Evolutionary conservation across 1,284 basidiomycete genomes (phyloP), one percentile per base, ranked within the genome.

Genomic region (Pisolithus thermaeus): DNA sequence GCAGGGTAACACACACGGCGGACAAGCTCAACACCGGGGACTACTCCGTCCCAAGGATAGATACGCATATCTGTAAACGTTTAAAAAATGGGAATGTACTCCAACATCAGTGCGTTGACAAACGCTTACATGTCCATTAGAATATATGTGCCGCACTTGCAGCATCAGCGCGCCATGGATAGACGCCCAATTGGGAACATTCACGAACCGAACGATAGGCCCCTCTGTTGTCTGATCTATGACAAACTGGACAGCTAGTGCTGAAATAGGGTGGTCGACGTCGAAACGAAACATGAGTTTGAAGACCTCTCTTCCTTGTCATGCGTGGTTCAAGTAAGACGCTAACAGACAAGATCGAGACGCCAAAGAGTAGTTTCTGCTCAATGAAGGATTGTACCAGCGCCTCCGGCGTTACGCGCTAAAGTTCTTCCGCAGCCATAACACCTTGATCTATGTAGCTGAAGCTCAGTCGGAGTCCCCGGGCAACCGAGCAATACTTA

Each of bases 41-140:
- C 90, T 90, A 92, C 59, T 91, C 88, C 58, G 80, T 87, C 16
- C 88, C 89, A 5, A 92, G 78, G 56, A 92, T 91, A 23, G 88
- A 90, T 20, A 88, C 89, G 60, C 89, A 91, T 59, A 90, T 90
- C 85, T 90, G 45, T 7, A 32, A 22, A 25, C 12, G 47, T 43
- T 60, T 49, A 58, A 42, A 59, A 39, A 49, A 50, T 59, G 50
- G 58, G 42, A 59, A 38, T 47, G 49, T 27, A n/a, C 27, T 14
- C 16, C 25, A n/a, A 27, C 12, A 4, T 22, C 25, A 5, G 27
- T 42, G 23, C 6, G 6, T 3, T 18, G 42, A 43, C 7, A 43
- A 36, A 51, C 48, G 71, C 83, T 58, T 69, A 89, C 88, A 74
- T 90, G 88, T 45, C 88, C 88, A 63, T 91, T 91, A 8, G 87